Evolutionary conservation across 2,329 filamentous ascomycete species (phyloP).

Genomic region (Sporothrix inflata): DNA sequence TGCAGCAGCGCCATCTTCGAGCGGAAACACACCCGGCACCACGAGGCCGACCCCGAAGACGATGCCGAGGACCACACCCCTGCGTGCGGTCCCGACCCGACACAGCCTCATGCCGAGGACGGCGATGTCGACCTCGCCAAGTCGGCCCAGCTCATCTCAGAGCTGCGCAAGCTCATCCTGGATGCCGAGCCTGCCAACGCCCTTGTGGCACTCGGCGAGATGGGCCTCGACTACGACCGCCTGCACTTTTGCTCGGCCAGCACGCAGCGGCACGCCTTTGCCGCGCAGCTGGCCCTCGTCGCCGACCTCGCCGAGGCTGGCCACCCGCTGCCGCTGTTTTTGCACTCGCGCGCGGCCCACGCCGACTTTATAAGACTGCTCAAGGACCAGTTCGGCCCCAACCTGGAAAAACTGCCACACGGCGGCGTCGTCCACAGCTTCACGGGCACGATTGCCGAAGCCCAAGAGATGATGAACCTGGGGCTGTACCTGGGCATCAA

Average conservation of each 20-base stretch:
- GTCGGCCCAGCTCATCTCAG: constrained; percentile 55
- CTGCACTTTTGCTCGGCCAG: constrained; percentile 79
- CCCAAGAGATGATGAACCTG: constrained; percentile 72
- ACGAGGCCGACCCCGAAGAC: constrained; percentile 49
- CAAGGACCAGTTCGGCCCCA: constrained; percentile 57
- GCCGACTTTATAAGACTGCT: constrained; percentile 79
- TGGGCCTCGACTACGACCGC: constrained; percentile 95
- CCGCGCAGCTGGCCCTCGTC: constrained; percentile 78
- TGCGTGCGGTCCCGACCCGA: constrained; percentile 58
- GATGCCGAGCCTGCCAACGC: constrained; percentile 54
- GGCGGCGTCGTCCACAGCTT: constrained; percentile 91
- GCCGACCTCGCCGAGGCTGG: constrained; percentile 59
- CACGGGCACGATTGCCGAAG: constrained; percentile 84
- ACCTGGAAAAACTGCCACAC: constrained; percentile 66
- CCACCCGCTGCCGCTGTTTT: constrained; percentile 77
- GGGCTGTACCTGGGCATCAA: constrained; percentile 95
- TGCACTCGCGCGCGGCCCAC: constrained; percentile 88
- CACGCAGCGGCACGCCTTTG: constrained; percentile 83
- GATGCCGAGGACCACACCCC: constrained; percentile 48
- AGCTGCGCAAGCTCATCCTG: constrained; percentile 67
- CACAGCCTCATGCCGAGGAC: constrained; percentile 53
- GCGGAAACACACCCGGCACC: constrained; percentile 49
- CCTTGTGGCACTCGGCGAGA: constrained; percentile 86
- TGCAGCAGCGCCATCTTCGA: constrained; percentile 84
- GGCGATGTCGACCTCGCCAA: constrained; percentile 47